phyloP scores from a whole-genome alignment of 192 early-diverging fungal genomes.

The Chytriomyces sp. region DNA sequence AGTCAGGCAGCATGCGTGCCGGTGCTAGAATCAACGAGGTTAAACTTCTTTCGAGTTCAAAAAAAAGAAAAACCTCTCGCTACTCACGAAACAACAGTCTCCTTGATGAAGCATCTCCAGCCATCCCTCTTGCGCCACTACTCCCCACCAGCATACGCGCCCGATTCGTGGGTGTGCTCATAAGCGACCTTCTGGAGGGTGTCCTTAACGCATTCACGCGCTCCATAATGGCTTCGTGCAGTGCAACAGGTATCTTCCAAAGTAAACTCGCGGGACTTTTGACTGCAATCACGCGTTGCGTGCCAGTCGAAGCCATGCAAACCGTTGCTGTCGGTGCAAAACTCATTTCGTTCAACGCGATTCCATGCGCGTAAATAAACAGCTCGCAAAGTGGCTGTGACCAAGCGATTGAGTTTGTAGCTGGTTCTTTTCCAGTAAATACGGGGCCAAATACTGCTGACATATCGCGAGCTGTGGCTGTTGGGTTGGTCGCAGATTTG shows the following conservation, averaged over 20 bases:
- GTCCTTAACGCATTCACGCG: constrained; percentile 9
- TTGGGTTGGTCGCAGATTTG: not conserved
- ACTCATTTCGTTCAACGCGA: not conserved
- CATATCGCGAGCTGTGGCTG: constrained; percentile 14
- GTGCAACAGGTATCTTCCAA: constrained; percentile 1
- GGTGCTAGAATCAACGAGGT: too few species aligned
- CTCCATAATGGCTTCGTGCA: constrained; percentile 23
- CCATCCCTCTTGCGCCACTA: not conserved
- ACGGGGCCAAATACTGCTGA: constrained; percentile 17
- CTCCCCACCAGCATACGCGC: not conserved
- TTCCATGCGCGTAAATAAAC: constrained; percentile 24
- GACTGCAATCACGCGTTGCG: not conserved
- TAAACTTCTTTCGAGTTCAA: not conserved
- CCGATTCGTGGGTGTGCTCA: not conserved
- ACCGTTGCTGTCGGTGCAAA: not conserved
- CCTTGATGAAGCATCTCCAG: not conserved
- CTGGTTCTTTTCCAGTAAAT: not conserved
- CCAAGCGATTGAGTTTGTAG: constrained; percentile 4
- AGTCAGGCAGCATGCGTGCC: too few species aligned
- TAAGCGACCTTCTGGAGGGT: constrained; percentile 14
- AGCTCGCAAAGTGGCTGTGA: constrained; percentile 21
- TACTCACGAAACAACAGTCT: not conserved
- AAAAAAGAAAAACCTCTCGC: too few species aligned
- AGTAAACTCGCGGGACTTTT: not conserved
- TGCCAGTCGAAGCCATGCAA: not conserved